Base-by-base conservation (phyloP, 345 rosid genomes). In the Microcos paniculata region DNA sequence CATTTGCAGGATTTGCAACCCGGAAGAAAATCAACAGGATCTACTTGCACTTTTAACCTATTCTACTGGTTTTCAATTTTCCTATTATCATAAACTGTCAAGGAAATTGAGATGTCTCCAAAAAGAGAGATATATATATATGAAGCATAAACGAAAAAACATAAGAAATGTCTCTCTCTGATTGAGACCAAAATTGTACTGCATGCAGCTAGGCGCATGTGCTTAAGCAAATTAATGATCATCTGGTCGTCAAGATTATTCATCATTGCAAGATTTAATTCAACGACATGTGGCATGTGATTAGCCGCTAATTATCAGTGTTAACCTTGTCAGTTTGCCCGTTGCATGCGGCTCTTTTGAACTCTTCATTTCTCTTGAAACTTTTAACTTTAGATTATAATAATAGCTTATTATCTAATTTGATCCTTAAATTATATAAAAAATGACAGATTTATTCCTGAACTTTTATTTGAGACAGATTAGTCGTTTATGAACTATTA, bases 1-100 rank as follows among this genome's bases (percentile, higher is more conserved):
- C 26, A 49, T 78, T 58, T 63, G 72, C 77, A 53, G 72, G 69
- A 77, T 58, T 6, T 73, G 83, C 19, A 79, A 40, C 71, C 71
- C 23, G 14, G 28, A 52, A 14, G 30, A 70, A 70, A 70, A 33
- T 33, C 48, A n/a, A 19, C 19, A 70, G 7, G n/a, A 68, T 68
- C 72, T 67, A 16, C n/a, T 66, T 24, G 12, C 52, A 43, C 45
- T 65, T 42, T 65, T 11, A 46, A 15, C 56, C 23, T 66, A 43
- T 43, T 43, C 70, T 66, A 43, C 31, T 8, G 0, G 8, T 40
- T n/a, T 23, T 64, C 31, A 64, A 64, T 64, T 12, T 31, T 23
- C 35, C n/a, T 3, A 13, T 64, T 2, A 46, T 43, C 2, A 65
- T 42, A 65, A 65, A 23, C 33, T 24, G 24, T 49, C 4, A 21